These are phyloP conservation scores for Eucalyptus leucophloia DNA, from an alignment of 345 rosid genomes.

Conservation along the genomic window DNA sequence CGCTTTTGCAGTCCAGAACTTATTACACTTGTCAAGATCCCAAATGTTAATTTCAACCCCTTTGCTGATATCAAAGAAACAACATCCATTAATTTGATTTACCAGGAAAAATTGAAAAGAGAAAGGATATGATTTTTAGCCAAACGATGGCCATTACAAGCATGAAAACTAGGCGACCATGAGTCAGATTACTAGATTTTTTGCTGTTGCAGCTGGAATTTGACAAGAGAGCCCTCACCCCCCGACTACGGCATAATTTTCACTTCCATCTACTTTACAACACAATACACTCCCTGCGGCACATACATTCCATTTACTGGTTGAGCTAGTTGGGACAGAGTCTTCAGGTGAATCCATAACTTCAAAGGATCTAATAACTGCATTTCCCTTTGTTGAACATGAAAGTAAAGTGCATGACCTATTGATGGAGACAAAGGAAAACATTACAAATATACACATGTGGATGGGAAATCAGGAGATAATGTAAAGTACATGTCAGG, in stretches of 20 bases:
- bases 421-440: not conserved
- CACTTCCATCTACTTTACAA: slow-evolving; percentile 57
- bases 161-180: not conserved
- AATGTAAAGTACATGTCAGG: not conserved
- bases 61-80: slow-evolving; percentile 28
- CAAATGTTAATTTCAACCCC: slow-evolving; percentile 75
- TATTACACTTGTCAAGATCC: slow-evolving; percentile 61
- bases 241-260: slow-evolving; percentile 70
- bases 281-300: slow-evolving; percentile 43
- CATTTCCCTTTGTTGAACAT: slow-evolving; percentile 69
- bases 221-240: slow-evolving; percentile 47
- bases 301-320: slow-evolving; percentile 57
- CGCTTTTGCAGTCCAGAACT: slow-evolving; percentile 67
- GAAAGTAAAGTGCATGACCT: slow-evolving; percentile 67
- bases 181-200: not conserved
- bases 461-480: not conserved
- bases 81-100: not conserved
- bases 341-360: slow-evolving; percentile 11
- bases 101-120: not conserved
- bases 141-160: not conserved
- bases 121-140: not conserved
- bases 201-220: not conserved
- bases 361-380: slow-evolving; percentile 33
- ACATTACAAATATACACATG: not conserved
- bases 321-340: slow-evolving; percentile 5